Conservation (phyloP, 2,329 filamentous ascomycete species). For the Fonsecaea pugnacius region DNA sequence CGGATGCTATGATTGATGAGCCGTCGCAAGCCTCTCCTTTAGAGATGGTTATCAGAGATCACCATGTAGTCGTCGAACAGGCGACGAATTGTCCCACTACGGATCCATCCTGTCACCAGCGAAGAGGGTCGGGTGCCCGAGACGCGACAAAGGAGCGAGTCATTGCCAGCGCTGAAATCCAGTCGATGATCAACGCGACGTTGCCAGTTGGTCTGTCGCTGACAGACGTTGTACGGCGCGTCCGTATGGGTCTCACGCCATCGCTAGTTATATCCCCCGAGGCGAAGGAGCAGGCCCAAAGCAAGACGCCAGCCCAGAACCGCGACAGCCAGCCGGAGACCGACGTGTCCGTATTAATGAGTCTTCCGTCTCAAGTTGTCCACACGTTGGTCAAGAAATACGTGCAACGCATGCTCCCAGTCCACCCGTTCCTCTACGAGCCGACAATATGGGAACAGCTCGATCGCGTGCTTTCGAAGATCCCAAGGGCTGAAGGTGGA, state of each 20-base stretch:
- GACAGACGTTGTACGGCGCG: conserved; percentile 36
- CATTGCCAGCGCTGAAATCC: conserved; percentile 27
- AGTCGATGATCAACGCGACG: conserved; percentile 24
- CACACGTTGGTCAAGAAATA: conserved; percentile 38
- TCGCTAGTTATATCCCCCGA: conserved; percentile 29
- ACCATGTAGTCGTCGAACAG: not conserved
- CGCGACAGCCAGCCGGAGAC: not conserved
- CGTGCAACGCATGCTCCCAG: conserved; percentile 34
- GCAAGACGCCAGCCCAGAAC: conserved; percentile 3
- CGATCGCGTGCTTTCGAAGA: conserved; percentile 17
- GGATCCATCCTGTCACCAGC: not conserved
- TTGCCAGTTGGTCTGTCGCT: conserved; percentile 27
- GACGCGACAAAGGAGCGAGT: conserved; percentile 12
- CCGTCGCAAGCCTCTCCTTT: conserved; percentile 1
- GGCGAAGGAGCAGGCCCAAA: conserved; percentile 4
- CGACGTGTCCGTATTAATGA: conserved; percentile 11
- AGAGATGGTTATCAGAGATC: conserved; percentile 4
- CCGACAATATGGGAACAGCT: conserved; percentile 34
- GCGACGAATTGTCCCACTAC: not conserved
- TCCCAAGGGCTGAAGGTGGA: conserved; percentile 3
- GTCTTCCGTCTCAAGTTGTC: conserved; percentile 23
- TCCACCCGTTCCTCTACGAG: conserved; percentile 34
- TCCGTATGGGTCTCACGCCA: conserved; percentile 40
- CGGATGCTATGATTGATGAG: conserved; percentile 1
- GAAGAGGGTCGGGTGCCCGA: not conserved